Percentiles rank a stretch among this genome's conserved stretches.
phyloP scores from a whole-genome alignment of 2,329 filamentous ascomycete species.

The Aspergillus ochraceus region DNA sequence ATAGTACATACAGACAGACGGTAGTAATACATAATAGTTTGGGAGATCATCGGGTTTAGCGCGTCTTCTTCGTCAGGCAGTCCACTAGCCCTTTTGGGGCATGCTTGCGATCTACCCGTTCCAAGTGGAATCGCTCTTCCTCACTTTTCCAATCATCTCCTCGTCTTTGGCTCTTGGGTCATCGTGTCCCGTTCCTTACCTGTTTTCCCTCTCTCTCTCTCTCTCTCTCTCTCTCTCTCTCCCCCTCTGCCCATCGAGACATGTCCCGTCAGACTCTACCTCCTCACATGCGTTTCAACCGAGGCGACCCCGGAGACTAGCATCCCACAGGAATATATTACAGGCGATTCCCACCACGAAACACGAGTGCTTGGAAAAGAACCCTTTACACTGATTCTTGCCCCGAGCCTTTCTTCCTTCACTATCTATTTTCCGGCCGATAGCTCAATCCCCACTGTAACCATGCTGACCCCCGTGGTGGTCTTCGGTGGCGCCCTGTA shows the following conservation, averaged over 20 bases:
- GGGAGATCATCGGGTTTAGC: not conserved
- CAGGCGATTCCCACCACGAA: not conserved
- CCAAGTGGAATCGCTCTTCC: not conserved
- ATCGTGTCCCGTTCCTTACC: not conserved
- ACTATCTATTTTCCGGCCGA: not conserved
- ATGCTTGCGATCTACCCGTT: constrained; percentile 16
- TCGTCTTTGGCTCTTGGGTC: not conserved
- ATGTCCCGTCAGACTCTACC: not conserved
- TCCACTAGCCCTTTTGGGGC: constrained; percentile 8
- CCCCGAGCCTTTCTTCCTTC: not conserved
- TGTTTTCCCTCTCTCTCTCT: not conserved
- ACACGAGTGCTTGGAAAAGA: too few species aligned
- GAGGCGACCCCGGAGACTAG: not conserved
- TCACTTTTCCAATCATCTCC: constrained; percentile 2
- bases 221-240: not conserved
- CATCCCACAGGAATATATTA: not conserved
- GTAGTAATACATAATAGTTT: too few species aligned
- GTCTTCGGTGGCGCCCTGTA: constrained; percentile 21
- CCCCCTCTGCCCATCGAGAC: not conserved
- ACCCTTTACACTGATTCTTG: not conserved
- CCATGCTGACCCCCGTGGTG: constrained; percentile 25
- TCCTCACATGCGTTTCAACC: constrained; percentile 3
- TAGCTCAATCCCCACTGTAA: not conserved
- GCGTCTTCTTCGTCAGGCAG: not conserved
- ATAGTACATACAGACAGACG: not conserved